Evolutionary conservation across 2,329 filamentous ascomycete species (phyloP), one percentile per base, ranked within the genome.

Genomic region (Colletotrichum brevisporum): DNA sequence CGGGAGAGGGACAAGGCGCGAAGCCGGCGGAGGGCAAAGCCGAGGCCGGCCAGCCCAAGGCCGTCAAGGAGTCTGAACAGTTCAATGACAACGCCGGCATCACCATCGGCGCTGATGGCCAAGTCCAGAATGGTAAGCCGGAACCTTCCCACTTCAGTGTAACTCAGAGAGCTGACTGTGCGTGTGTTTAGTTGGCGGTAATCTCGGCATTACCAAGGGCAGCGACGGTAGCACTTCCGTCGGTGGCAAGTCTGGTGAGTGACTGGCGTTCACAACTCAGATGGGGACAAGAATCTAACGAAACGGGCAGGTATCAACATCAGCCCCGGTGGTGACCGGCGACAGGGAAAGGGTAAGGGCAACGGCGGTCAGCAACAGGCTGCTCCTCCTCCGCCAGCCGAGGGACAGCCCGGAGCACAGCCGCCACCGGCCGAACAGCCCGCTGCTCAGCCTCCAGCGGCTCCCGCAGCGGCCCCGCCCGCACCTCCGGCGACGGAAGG

Each of bases 161-260:
- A 15, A 4, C 6, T 24, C 12, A 5, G 16, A 45, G 18, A 24
- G 52, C 27, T 61, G 9, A 64, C 18, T 10, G 15, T 31, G 4
- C 15, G 10, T 1, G 1, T 21, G 9, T 2, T 36, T 10, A 69
- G 66, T 69, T 12, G 66, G 66, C n/a, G 66, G 66, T 9, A 59
- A 69, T n/a, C 50, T 69, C 1, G 66, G 66, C 5, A 69, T 69
- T n/a, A 69, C 61, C 13, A 69, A 69, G 16, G 66, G 66, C 5
- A 69, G 66, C 6, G 66, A 69, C 24, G 66, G 66, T 9, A 69
- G 66, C 24, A 69, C 66, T 13, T 69, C 66, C 5, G 66, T 69
- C 16, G 61, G 66, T 8, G 66, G 66, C 24, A 69, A 69, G n/a
- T 65, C 61, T 27, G 61, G 66, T 69, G n/a, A 47, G 54, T n/a